Evolutionary conservation across 148 eudicot genomes (phyloP), one percentile per base, ranked within the genome.

Genomic region (Chenopodium suecicum): DNA sequence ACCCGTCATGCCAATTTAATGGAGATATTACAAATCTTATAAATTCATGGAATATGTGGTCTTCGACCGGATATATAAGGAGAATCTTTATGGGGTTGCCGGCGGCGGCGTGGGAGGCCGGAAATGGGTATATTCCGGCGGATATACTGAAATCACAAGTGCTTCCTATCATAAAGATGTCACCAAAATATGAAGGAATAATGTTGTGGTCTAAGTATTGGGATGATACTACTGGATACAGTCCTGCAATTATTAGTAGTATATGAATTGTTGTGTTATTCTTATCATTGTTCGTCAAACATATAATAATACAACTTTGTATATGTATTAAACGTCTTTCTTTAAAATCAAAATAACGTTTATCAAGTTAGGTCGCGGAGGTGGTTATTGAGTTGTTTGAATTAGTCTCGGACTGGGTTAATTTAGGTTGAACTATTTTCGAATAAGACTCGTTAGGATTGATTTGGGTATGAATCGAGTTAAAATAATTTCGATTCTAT

Each of bases 171-270:
- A 70, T 80, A 20, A 80, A 77, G 74, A 23, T 19, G 58, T 76
- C 83, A n/a, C 80, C 81, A 7, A 81, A 70, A 7, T 84, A 84
- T 81, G 78, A 70, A n/a, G 83, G 86, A 13, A 75, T 84, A 6
- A 84, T 84, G 86, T 62, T 84, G 29, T 83, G 85, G 85, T 72
- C 81, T 13, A 83, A 74, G 63, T 78, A 73, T 31, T 83, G 80
- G 76, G 85, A 83, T 83, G 76, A 70, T 60, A 77, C 76, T 4
- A 83, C 71, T 23, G 81, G 81, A 17, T 83, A 83, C n/a, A 83
- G 85, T 67, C 50, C 78, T 17, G 44, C 78, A 0, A 83, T 83
- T 62, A n/a, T 69, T 8, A 67, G 29, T 31, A 66, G 46, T 44
- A 78, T 83, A 9, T 82, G 73, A 82, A 60, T 14, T n/a, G 16